Evolutionary conservation across 257 asterid genomes (phyloP), one percentile per base, ranked within the genome.

Genomic region (Primulina eburnea): DNA sequence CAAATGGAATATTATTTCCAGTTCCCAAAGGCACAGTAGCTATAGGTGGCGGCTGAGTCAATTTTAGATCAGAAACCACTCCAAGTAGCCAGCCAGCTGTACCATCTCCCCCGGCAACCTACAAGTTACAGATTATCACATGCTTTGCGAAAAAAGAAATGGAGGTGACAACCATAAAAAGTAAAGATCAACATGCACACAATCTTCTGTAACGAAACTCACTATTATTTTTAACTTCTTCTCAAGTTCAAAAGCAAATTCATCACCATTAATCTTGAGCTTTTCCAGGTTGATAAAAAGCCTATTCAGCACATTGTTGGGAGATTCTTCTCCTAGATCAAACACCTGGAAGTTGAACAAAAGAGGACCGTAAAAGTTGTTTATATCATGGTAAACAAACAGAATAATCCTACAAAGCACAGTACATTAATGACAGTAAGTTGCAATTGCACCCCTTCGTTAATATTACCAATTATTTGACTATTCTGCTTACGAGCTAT

Each of bases 41-140:
- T 65, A 94, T 82, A n/a, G 99, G 96, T 21, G 99, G 99, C 17
- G 96, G 90, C 69, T 73, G 90, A 65, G 97, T 77, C 68, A 94
- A 77, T 78, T 82, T 91, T n/a, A 94, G 89, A 84, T 94, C 99
- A 67, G 92, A 87, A 76, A 94, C 93, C 70, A 94, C 97, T 64
- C 97, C 99, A 7, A 91, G 96, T 79, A 94, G 95, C 99, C 97
- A 94, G 61, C 96, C 97, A 71, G 99, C 99, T 0, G 97, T 94
- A 57, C 99, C 99, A 82, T 94, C 97, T 64, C 97, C 99, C 73
- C 99, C 97, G 12, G 99, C 97, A 70, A 91, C 99, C 97, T 94
- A 78, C 28, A 56, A 43, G 64, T 40, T 29, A 76, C 14, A 57
- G 6, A 29, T 30, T 52, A 67, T 77, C 56, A 78, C 55, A 68